Percentiles rank a stretch among this genome's conserved stretches.
These are phyloP conservation scores for Leishmania arabica DNA, from an alignment of 208 protist species.

Conservation along the genomic window DNA sequence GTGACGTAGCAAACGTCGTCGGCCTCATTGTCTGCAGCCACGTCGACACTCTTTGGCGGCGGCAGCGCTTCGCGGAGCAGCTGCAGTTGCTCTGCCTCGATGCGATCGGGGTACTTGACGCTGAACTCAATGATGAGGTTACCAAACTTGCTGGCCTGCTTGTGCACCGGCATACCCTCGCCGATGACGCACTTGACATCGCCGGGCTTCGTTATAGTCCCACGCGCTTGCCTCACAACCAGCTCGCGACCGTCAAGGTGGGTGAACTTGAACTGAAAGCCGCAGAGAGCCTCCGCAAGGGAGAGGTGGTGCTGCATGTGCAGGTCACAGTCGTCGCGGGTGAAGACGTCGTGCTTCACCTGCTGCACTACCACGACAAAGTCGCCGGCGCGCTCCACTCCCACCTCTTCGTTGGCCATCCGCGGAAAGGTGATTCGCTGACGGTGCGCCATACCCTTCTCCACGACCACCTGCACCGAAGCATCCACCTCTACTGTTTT, in stretches of 20 bases:
- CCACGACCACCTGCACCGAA: slow-evolving; percentile 46
- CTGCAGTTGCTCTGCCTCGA: slow-evolving; percentile 46
- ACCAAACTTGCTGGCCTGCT: slow-evolving; percentile 44
- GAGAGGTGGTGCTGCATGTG: slow-evolving; percentile 87
- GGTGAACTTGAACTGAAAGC: slow-evolving; percentile 88
- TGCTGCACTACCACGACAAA: slow-evolving; percentile 95
- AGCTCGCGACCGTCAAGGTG: slow-evolving; percentile 92
- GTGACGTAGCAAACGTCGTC: slow-evolving; percentile 61
- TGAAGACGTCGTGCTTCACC: slow-evolving; percentile 92
- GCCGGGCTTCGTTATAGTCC: slow-evolving; percentile 73
- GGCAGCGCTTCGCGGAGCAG: slow-evolving; percentile 51
- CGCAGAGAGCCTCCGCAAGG: slow-evolving; percentile 95
- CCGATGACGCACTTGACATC: slow-evolving; percentile 61
- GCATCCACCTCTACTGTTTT: slow-evolving; percentile 86
- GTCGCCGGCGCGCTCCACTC: slow-evolving; percentile 80
- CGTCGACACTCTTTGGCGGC: slow-evolving; percentile 45
- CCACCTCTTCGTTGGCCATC: slow-evolving; percentile 53
- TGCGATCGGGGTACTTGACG: slow-evolving; percentile 55
- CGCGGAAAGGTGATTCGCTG: slow-evolving; percentile 51
- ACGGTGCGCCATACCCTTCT: slow-evolving; percentile 63
- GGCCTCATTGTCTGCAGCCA: slow-evolving; percentile 16
- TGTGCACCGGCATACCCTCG: slow-evolving; percentile 77
- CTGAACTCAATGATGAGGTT: slow-evolving; percentile 77
- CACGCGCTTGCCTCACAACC: slow-evolving; percentile 69
- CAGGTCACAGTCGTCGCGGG: slow-evolving; percentile 92